phyloP scores from a whole-genome alignment of 805 yeast species.

The Jamesozyma rosinii region DNA sequence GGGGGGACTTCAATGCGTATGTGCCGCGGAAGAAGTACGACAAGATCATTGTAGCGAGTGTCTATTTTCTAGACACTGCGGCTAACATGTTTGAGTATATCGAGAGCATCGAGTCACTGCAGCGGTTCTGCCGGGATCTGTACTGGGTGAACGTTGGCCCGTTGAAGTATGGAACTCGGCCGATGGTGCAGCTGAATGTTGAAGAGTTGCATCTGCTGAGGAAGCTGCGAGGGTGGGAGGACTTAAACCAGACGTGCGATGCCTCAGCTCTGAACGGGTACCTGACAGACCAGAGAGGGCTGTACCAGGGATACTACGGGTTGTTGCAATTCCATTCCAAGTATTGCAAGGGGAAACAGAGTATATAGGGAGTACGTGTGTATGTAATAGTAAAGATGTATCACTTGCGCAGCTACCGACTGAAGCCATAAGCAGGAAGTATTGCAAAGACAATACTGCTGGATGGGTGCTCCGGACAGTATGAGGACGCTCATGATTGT shows the following conservation, averaged over 20 bases:
- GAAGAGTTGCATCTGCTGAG: constrained; percentile 59
- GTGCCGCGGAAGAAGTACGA: constrained; percentile 30
- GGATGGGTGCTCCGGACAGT: constrained; percentile 22
- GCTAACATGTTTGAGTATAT: constrained; percentile 73
- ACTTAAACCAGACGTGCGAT: constrained; percentile 29
- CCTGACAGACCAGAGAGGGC: constrained; percentile 52
- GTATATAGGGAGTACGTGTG: no score
- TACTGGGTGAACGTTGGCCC: constrained; percentile 92
- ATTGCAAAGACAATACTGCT: no score
- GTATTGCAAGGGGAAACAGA: neutral
- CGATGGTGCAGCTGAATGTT: constrained; percentile 61
- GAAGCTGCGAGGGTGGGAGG: constrained; percentile 54
- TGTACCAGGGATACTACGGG: constrained; percentile 77
- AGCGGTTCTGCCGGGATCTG: constrained; percentile 37
- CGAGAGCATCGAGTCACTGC: constrained; percentile 47
- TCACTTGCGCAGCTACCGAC: constrained; percentile 31
- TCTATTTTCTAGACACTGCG: constrained; percentile 87
- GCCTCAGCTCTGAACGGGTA: constrained; percentile 44
- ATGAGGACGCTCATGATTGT: constrained; percentile 32
- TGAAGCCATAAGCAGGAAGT: constrained; percentile 16
- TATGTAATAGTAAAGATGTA: no score
- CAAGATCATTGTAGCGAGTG: constrained; percentile 50
- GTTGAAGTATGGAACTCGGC: constrained; percentile 79
- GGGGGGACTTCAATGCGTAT: constrained; percentile 60
- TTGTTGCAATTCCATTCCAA: constrained; percentile 36